A percentile compares a stretch with the other conserved stretches of the same genome.
phyloP scores from a whole-genome alignment of 345 rosid species.

The Pistacia integerrima region DNA sequence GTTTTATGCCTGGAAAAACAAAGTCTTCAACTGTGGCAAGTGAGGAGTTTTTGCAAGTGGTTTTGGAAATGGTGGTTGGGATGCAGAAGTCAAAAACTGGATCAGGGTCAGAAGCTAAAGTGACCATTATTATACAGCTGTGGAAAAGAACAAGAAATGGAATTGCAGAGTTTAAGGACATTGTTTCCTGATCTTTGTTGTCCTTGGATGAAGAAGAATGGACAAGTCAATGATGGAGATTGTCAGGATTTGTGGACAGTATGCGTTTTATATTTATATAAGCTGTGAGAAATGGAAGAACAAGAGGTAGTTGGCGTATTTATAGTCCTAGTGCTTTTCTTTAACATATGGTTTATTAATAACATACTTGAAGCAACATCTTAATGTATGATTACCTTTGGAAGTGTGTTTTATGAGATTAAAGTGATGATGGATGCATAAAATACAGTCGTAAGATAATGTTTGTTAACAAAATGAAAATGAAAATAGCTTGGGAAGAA shows the following conservation, averaged over 20 bases:
- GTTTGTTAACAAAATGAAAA: too few species aligned
- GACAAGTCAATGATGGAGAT: background rate
- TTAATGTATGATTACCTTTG: background rate
- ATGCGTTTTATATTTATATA: background rate
- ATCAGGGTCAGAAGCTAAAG: constrained; percentile 74
- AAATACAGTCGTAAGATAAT: too few species aligned
- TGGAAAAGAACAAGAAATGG: constrained; percentile 27
- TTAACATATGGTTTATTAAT: background rate
- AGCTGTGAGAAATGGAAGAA: background rate
- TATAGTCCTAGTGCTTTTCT: constrained; percentile 5
- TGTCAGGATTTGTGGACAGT: background rate
- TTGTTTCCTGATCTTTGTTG: background rate
- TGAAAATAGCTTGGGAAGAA: constrained; percentile 29
- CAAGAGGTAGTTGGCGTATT: background rate
- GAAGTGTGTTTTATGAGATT: background rate
- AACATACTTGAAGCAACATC: background rate
- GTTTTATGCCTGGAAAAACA: constrained; percentile 61
- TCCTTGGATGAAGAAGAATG: background rate
- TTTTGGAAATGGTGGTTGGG: constrained; percentile 27
- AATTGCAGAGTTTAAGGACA: constrained; percentile 24
- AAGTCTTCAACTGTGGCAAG: constrained; percentile 62
- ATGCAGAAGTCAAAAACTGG: constrained; percentile 78
- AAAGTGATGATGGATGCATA: too few species aligned
- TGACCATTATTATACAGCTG: constrained; percentile 9
- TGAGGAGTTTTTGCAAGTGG: constrained; percentile 67